phyloP scores from a whole-genome alignment of 108 stramenopile genomes.

The Epithemia pelagica region DNA sequence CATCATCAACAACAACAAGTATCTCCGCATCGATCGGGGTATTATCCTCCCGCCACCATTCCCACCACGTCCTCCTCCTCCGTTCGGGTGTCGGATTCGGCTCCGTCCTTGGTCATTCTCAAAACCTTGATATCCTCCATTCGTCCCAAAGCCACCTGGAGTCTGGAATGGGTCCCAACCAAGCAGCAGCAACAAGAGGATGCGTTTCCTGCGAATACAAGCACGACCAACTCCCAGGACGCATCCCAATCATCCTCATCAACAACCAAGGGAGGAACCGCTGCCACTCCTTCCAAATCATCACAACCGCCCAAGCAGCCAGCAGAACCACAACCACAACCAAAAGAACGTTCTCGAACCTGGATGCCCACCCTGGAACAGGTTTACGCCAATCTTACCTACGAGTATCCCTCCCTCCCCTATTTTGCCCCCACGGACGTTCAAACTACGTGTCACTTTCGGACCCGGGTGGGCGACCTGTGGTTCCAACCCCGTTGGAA shows the following conservation, averaged over 20 bases:
- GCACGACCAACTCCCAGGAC: not conserved
- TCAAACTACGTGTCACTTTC: constrained; percentile 19
- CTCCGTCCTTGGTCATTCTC: constrained; percentile 18
- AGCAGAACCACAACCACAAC: too few species aligned
- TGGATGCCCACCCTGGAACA: constrained; percentile 33
- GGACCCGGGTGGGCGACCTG: constrained; percentile 2
- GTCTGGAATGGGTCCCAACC: not conserved
- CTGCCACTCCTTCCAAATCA: too few species aligned
- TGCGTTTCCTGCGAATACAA: constrained; percentile 12
- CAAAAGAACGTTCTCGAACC: too few species aligned
- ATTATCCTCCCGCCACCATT: not conserved
- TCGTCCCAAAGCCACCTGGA: constrained; percentile 30
- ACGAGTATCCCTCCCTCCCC: constrained; percentile 16
- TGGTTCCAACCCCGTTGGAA: constrained; percentile 28
- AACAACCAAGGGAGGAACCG: too few species aligned
- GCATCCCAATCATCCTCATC: too few species aligned
- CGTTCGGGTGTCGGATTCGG: not conserved
- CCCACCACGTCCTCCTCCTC: not conserved
- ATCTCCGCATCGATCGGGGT: not conserved
- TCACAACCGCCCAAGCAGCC: too few species aligned
- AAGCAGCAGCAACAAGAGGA: constrained; percentile 8
- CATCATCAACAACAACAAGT: not conserved
- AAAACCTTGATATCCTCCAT: constrained; percentile 9
- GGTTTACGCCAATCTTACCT: constrained; percentile 21
- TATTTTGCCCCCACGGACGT: constrained; percentile 15